Evolutionary conservation across 2,329 filamentous ascomycete genomes (phyloP), one percentile per base, ranked within the genome.

Genomic region (Ophiocordyceps sinensis): DNA sequence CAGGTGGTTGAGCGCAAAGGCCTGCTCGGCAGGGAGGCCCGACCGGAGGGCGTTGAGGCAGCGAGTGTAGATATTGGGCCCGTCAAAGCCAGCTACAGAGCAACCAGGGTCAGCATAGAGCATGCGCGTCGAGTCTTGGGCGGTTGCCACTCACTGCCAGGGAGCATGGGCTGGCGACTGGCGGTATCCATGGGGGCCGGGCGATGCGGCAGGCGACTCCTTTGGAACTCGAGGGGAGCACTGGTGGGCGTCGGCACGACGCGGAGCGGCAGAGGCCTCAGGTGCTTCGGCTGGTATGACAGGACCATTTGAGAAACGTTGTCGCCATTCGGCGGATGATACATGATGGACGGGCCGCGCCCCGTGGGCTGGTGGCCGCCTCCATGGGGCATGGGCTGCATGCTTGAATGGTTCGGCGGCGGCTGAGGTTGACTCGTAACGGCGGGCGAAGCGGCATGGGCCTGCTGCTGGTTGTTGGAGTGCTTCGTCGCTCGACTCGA

Each of bases 1-100:
- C 4, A 96, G 66, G 53, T 96, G 89, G 52, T 94, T 86, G 11
- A 96, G 67, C 0, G 87, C 89, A 61, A 93, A 96, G n/a, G 85
- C 79, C 52, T 95, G 83, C 56, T 98, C 89, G 12, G 79, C 73
- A 4, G 74, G 73, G 23, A 94, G 76, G 3, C 77, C 77, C 13
- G 86, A 94, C 46, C 84, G 82, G 23, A 98, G 66, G 5, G 88
- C 81, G 50, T 88, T 79, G 31, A 94, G 72, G 47, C 86, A 93
- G 36, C 88, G 80, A 38, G 89, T 81, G 55, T 95, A 96, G 48
- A 95, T 94, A 54, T 93, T 91, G 2, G 85, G 84, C 1, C 85
- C 85, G 46, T 83, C 78, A 50, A 79, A 82, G 7, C 76, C 75
- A 50, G 63, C 66, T 68, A 47, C 3, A 30, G 28, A 31, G 7